Conservation (phyloP, 2,329 filamentous ascomycete species). For the Colletotrichum sp. region DNA sequence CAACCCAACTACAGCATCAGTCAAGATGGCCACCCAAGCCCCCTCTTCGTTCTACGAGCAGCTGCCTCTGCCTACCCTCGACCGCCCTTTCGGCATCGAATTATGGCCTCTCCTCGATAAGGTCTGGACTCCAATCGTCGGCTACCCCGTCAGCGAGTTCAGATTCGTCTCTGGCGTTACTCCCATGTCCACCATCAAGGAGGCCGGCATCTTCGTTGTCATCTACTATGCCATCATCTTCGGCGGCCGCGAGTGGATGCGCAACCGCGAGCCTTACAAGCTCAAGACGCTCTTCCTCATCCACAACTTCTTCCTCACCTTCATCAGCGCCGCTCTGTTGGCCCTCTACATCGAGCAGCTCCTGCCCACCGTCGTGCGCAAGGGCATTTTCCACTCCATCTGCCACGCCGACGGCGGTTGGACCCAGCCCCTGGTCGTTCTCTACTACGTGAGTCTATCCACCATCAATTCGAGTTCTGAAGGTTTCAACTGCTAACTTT, state of each 20-base stretch:
- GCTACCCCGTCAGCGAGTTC: constrained; percentile 88
- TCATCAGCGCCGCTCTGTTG: constrained; percentile 81
- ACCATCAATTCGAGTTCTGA: background rate
- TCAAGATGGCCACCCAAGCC: constrained; percentile 39
- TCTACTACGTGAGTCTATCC: constrained; percentile 85
- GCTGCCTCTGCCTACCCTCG: constrained; percentile 78
- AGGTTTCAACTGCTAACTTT: constrained; percentile 1
- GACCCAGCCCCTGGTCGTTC: constrained; percentile 89
- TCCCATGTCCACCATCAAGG: constrained; percentile 87
- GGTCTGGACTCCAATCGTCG: constrained; percentile 76
- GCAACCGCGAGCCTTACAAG: constrained; percentile 82
- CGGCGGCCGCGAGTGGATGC: constrained; percentile 91
- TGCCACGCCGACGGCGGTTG: constrained; percentile 84
- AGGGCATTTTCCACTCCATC: constrained; percentile 89
- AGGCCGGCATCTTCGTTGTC: constrained; percentile 80
- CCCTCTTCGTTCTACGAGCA: constrained; percentile 57
- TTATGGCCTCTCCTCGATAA: constrained; percentile 96
- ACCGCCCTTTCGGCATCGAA: constrained; percentile 88
- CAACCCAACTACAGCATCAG: background rate
- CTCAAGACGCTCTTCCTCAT: constrained; percentile 90
- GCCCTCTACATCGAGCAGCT: constrained; percentile 91
- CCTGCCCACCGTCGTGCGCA: constrained; percentile 78
- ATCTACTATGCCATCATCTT: constrained; percentile 95
- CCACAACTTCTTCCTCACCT: constrained; percentile 94
- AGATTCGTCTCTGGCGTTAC: constrained; percentile 81